Percentiles rank a stretch among this genome's conserved stretches.
Conservation (phyloP, 176 grass and related monocot genomes). For the Microstegium vimineum region DNA sequence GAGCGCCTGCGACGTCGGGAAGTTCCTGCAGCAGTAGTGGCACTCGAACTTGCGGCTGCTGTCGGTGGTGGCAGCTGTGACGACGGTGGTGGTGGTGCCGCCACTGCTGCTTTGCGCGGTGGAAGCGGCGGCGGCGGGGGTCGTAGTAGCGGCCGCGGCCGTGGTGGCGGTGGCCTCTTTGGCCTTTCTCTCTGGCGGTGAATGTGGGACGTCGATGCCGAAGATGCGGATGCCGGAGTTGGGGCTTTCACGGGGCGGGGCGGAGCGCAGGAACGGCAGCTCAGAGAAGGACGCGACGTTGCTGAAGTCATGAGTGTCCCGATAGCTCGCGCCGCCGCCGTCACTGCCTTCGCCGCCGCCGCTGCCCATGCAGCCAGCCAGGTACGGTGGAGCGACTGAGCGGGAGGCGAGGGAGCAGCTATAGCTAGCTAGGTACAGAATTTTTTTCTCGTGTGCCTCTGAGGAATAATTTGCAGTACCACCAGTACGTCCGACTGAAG, state of each 20-base stretch:
- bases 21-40: constrained; percentile 96
- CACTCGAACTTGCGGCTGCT: constrained; percentile 93
- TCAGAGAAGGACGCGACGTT: constrained; percentile 81
- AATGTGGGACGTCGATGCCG: constrained; percentile 72
- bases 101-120: constrained; percentile 27
- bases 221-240: constrained; percentile 75
- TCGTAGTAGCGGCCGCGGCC: not conserved
- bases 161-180: constrained; percentile 10
- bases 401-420: not conserved
- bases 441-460: not conserved
- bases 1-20: constrained; percentile 93
- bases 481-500: not conserved
- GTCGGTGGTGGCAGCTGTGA: constrained; percentile 16
- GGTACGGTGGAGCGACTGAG: not conserved
- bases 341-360: not conserved
- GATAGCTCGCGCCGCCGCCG: constrained; percentile 32
- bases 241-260: constrained; percentile 39
- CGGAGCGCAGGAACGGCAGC: constrained; percentile 67
- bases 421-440: not conserved
- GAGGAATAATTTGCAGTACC: not conserved
- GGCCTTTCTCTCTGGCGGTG: constrained; percentile 13
- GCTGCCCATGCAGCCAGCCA: constrained; percentile 30
- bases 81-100: not conserved
- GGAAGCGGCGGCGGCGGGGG: not conserved
- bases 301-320: constrained; percentile 59